Evolutionary conservation across 2,329 filamentous ascomycete genomes (phyloP).

Genomic region (Intubia oerlemansii): DNA sequence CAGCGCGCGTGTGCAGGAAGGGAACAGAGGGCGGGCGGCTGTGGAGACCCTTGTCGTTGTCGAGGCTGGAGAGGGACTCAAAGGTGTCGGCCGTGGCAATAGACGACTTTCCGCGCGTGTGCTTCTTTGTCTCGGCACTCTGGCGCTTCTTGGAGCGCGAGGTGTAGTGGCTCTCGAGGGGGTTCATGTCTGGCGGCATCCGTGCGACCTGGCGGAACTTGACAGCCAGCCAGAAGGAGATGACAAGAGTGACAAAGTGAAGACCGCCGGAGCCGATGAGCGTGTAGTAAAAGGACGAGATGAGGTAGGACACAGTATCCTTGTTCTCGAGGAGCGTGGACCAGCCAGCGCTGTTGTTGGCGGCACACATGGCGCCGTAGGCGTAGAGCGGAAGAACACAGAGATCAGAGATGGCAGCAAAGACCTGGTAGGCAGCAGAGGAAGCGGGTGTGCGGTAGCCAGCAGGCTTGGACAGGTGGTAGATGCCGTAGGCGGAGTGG

Average conservation of each 20-base stretch:
- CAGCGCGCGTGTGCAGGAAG: constrained; percentile 57
- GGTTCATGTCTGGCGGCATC: constrained; percentile 88
- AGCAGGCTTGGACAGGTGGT: constrained; percentile 53
- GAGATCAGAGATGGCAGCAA: constrained; percentile 52
- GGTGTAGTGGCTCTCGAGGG: constrained; percentile 68
- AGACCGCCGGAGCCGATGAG: constrained; percentile 42
- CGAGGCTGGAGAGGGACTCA: constrained; percentile 12
- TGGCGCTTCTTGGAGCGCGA: constrained; percentile 23
- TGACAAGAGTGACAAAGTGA: constrained; percentile 45
- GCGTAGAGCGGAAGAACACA: constrained; percentile 31
- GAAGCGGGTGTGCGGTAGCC: constrained; percentile 55
- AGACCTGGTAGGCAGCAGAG: constrained; percentile 75
- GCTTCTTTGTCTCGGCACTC: constrained; percentile 13
- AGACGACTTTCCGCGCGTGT: constrained; percentile 54
- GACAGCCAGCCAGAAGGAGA: constrained; percentile 55
- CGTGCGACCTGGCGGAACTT: constrained; percentile 65
- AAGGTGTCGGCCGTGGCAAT: constrained; percentile 22
- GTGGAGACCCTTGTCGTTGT: constrained; percentile 31
- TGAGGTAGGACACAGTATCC: constrained; percentile 33
- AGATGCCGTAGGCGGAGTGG: constrained; percentile 57
- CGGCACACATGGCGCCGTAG: constrained; percentile 27
- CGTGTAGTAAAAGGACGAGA: constrained; percentile 46
- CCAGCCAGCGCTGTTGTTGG: constrained; percentile 33
- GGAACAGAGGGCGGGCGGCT: constrained; percentile 38
- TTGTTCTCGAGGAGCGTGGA: constrained; percentile 40